Evolutionary conservation across 345 rosid genomes (phyloP).

Genomic region (Hibiscus tridactylites): DNA sequence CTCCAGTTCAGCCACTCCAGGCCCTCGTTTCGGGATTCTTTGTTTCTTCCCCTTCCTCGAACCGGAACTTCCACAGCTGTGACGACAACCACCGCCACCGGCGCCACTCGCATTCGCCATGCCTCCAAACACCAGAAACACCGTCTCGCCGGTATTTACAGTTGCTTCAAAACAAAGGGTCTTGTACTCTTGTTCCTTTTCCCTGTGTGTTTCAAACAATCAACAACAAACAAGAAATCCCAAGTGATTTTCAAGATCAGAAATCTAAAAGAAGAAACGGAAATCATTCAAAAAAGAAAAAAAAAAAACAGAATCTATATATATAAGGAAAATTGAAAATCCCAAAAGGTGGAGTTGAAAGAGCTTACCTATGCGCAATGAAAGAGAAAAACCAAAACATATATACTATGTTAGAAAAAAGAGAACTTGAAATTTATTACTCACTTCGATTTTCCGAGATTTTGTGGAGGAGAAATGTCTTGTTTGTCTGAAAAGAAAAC

Average conservation of each 20-base stretch:
- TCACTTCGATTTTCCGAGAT: constrained; percentile 24
- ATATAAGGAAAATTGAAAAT: too few relatives aligned
- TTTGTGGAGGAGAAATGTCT: constrained; percentile 16
- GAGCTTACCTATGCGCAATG: too few relatives aligned
- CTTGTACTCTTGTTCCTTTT: too few relatives aligned
- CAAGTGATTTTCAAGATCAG: too few relatives aligned
- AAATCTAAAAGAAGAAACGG: background rate
- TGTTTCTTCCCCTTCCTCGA: constrained; percentile 37
- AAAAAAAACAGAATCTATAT: too few relatives aligned
- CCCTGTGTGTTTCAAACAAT: too few relatives aligned
- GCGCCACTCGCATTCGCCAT: background rate
- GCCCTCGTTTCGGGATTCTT: constrained; percentile 55
- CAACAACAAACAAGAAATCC: constrained; percentile 26
- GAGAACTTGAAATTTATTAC: background rate
- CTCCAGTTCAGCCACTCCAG: constrained; percentile 79
- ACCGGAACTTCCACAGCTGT: constrained; percentile 21
- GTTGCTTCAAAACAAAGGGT: too few relatives aligned
- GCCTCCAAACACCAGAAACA: constrained; percentile 18
- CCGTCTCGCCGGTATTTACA: too few relatives aligned
- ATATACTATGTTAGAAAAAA: too few relatives aligned
- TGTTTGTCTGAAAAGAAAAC: constrained; percentile 15
- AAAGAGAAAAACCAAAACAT: too few relatives aligned
- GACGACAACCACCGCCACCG: background rate
- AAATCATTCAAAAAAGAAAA: constrained; percentile 25
- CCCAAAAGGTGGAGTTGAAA: too few relatives aligned